Percentiles rank a stretch among this genome's conserved stretches.
phyloP scores from a whole-genome alignment of 768 basidiomycete genomes.

The Hydnomerulius pinastri region DNA sequence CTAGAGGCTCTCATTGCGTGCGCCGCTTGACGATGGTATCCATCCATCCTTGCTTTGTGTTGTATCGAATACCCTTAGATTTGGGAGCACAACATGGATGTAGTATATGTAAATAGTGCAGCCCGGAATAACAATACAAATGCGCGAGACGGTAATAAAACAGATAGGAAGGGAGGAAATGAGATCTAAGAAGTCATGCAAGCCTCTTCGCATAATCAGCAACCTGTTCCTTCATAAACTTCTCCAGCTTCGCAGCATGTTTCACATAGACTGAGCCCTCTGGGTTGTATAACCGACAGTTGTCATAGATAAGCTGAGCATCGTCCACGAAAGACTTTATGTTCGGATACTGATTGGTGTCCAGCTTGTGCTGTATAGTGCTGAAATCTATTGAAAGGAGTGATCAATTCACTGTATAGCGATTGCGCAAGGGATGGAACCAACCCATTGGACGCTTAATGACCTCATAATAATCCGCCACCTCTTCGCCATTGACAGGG shows the following conservation, averaged over 20 bases:
- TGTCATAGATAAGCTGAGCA: slow-evolving; percentile 83
- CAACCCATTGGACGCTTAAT: slow-evolving; percentile 92
- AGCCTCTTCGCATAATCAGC: slow-evolving; percentile 26
- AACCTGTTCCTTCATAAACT: slow-evolving; percentile 62
- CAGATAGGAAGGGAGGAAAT: neutral
- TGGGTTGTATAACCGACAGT: slow-evolving; percentile 87
- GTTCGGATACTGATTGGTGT: slow-evolving; percentile 78
- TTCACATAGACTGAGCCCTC: slow-evolving; percentile 78
- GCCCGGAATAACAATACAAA: neutral
- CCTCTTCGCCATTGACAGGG: slow-evolving; percentile 80
- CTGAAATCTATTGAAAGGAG: slow-evolving; percentile 60
- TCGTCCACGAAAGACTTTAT: slow-evolving; percentile 78
- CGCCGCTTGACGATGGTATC: neutral
- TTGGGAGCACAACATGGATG: neutral
- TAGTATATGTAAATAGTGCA: neutral
- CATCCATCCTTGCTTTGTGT: no score
- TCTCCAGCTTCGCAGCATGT: slow-evolving; percentile 84
- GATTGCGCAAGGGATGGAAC: slow-evolving; percentile 24
- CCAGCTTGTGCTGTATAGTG: slow-evolving; percentile 90
- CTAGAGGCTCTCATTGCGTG: neutral
- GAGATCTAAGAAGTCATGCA: neutral
- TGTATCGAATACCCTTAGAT: neutral
- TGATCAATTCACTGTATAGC: neutral
- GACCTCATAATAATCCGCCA: slow-evolving; percentile 87
- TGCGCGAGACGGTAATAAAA: neutral